These are phyloP conservation scores for Colletotrichum camelliae DNA, from an alignment of 2,329 filamentous ascomycete genomes.

Conservation along the genomic window DNA sequence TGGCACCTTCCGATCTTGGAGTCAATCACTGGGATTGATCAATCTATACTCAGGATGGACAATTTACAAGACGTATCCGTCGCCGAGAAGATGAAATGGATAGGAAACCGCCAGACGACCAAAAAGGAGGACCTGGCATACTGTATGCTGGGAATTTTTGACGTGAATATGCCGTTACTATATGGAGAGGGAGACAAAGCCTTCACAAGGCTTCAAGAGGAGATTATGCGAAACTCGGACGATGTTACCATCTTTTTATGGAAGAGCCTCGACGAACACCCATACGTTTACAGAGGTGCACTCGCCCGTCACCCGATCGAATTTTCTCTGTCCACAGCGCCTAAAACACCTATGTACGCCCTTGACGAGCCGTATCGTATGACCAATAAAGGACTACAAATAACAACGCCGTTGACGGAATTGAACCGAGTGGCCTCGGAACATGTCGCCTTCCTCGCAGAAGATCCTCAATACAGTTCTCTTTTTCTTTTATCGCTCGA, in stretches of 20 bases:
- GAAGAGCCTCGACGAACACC: no score
- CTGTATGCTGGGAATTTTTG: conserved; percentile 30
- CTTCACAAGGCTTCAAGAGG: conserved; percentile 22
- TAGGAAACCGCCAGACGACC: conserved; percentile 24
- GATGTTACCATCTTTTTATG: not conserved
- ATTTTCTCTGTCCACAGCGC: not conserved
- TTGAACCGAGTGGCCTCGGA: no score
- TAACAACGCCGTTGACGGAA: not conserved
- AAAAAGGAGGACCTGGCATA: conserved; percentile 28
- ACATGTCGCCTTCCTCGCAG: no score
- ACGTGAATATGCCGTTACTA: conserved; percentile 27
- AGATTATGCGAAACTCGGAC: not conserved
- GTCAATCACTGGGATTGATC: not conserved
- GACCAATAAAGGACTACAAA: not conserved
- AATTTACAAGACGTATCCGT: not conserved
- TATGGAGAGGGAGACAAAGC: conserved; percentile 31
- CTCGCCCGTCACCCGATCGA: not conserved
- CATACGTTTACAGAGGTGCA: not conserved
- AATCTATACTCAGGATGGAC: no score
- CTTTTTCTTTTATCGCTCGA: no score
- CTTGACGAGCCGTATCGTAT: not conserved
- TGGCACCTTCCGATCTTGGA: not conserved
- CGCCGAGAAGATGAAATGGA: conserved; percentile 30
- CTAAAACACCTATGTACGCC: not conserved
- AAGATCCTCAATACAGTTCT: no score